Base-by-base conservation (phyloP, 1,284 basidiomycete species). In the Xerocomus amazonicus region DNA sequence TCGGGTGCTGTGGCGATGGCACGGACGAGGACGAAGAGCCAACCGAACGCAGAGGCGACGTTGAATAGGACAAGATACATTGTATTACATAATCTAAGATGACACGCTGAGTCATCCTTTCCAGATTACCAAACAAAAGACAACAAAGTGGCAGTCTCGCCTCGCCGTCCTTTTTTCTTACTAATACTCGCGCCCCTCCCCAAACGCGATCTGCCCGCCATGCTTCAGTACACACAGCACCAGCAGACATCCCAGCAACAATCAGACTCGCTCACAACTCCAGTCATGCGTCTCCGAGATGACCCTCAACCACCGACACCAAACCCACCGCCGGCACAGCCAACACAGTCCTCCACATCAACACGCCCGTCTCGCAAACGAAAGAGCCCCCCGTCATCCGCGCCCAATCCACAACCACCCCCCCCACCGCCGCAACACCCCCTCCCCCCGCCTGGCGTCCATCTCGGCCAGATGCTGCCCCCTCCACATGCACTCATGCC, bases 51-150 rank as follows among this genome's bases (percentile, higher is more conserved):
- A 0, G 89, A 91, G 46, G 85, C 61, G 53, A 79, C 56, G 73
- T 97, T 96, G 78, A 92, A 97, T 1, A 73, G 67, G 50, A 90
- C 59, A 2, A 97, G 78, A 72, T 95, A 96, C 68, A 55, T 60
- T 2, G 10, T 31, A 14, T 62, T 63, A 61, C 38, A 12, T 65
- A 59, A 61, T 42, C 16, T 19, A 19, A 31, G n/a, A 19, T 17
- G 4, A n/a, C 29, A 2, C 1, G 48, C 48, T 58, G 49, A 60
- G 37, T 47, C 45, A 53, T 23, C 9, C 3, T 13, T 27, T 40
- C 46, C 19, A 8, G 38, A 31, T n/a, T 6, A 8, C 26, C 52
- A 67, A 64, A 64, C 26, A 68, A 32, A 26, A 8, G 0, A 29
- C 59, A 68, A 64, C 54, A 62, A 27, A 10, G 14, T 26, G n/a